These are phyloP conservation scores for Wickerhamiella lipophila DNA, from an alignment of 805 yeast genomes.

Conservation along the genomic window DNA sequence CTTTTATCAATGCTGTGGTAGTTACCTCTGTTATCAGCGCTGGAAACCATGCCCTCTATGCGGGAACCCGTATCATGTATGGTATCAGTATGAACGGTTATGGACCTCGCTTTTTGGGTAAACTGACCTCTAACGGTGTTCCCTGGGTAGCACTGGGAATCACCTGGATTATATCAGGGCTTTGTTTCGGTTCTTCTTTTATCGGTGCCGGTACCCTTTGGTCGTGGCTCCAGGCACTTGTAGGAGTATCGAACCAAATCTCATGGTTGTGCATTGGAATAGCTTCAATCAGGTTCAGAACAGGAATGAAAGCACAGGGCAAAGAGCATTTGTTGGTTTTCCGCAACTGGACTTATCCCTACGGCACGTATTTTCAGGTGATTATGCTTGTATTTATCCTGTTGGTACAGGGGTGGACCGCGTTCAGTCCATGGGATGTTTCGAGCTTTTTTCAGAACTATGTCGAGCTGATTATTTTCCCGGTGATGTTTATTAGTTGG, in stretches of 20 bases:
- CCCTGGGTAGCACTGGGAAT: slow-evolving; percentile 37
- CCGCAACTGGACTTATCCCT: slow-evolving; percentile 42
- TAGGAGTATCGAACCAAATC: slow-evolving; percentile 52
- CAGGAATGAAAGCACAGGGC: slow-evolving; percentile 32
- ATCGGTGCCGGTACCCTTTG: slow-evolving; percentile 43
- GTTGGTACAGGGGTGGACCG: slow-evolving; percentile 51
- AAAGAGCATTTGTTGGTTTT: slow-evolving; percentile 33
- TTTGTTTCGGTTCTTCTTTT: slow-evolving; percentile 47
- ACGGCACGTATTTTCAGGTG: slow-evolving; percentile 38
- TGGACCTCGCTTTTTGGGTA: slow-evolving; percentile 42
- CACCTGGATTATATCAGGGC: slow-evolving; percentile 44
- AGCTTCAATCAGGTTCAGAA: slow-evolving; percentile 44
- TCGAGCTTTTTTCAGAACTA: slow-evolving; percentile 53
- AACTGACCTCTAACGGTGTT: slow-evolving; percentile 38
- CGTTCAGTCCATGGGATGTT: slow-evolving; percentile 53
- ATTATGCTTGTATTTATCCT: slow-evolving; percentile 37
- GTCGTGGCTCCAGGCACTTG: slow-evolving; percentile 41
- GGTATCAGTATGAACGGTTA: slow-evolving; percentile 46
- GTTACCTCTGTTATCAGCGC: slow-evolving; percentile 52
- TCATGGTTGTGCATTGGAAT: slow-evolving; percentile 49
- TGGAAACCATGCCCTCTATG: slow-evolving; percentile 51
- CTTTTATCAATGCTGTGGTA: slow-evolving; percentile 47
- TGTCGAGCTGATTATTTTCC: slow-evolving; percentile 47
- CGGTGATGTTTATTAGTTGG: slow-evolving; percentile 42
- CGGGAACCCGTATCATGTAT: slow-evolving; percentile 51